A percentile compares a stretch with the other conserved stretches of the same genome.
These are phyloP conservation scores for Suillus clintonianus DNA, from an alignment of 768 basidiomycete species.

Conservation along the genomic window DNA sequence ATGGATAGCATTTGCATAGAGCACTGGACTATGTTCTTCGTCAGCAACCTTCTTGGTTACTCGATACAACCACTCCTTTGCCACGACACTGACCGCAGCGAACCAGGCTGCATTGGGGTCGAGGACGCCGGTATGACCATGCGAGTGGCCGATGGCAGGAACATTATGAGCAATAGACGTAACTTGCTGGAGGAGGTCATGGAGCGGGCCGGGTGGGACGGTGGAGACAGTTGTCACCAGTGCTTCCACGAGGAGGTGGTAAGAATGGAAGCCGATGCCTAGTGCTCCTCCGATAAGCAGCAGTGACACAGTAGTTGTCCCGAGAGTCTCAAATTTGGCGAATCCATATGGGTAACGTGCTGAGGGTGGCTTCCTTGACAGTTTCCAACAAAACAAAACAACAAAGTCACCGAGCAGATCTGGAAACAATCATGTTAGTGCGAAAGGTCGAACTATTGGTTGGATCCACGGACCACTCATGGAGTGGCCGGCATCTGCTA, in stretches of 20 bases:
- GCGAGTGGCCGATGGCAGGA: conserved; percentile 54
- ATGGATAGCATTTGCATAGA: conserved; percentile 95
- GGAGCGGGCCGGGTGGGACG: conserved; percentile 63
- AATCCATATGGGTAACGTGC: conserved; percentile 83
- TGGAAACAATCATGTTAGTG: conserved; percentile 26
- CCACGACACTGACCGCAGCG: conserved; percentile 73
- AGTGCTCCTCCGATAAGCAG: conserved; percentile 83
- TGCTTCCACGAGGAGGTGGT: conserved; percentile 75
- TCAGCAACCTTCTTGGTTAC: conserved; percentile 88
- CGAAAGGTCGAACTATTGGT: neutral
- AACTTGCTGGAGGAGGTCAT: conserved; percentile 60
- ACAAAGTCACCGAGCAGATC: conserved; percentile 91
- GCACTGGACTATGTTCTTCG: conserved; percentile 86
- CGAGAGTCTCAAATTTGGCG: conserved; percentile 93
- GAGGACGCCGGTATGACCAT: conserved; percentile 56
- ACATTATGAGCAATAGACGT: conserved; percentile 56
- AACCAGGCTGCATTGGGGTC: conserved; percentile 99
- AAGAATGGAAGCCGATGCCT: conserved; percentile 90
- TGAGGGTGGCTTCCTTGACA: conserved; percentile 82
- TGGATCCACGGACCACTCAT: conserved; percentile 63
- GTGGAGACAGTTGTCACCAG: conserved; percentile 66
- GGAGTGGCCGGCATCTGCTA: conserved; percentile 95
- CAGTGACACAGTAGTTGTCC: conserved; percentile 87
- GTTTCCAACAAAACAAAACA: conserved; percentile 84
- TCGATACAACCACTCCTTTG: conserved; percentile 94